Conservation (phyloP, 73 alveolate species). For the Paramecium primaurelia region DNA sequence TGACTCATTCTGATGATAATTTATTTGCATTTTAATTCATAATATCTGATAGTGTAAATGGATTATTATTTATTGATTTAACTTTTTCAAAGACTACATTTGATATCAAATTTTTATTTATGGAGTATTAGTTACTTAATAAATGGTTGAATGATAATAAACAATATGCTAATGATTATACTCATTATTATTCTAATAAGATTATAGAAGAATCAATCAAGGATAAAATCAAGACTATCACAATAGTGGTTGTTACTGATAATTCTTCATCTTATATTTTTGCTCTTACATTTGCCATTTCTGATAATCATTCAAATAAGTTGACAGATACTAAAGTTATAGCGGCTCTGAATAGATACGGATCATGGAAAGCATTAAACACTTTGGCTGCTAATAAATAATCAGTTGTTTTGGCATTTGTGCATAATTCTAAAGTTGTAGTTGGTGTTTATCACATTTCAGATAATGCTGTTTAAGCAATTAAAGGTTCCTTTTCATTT, state of each 20-base stretch:
- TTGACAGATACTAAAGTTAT: background rate
- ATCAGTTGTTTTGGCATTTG: background rate
- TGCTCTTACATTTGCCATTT: background rate
- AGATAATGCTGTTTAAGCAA: background rate
- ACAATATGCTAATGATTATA: background rate
- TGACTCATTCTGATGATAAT: background rate
- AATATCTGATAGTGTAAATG: background rate
- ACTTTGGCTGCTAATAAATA: background rate
- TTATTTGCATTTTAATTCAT: background rate
- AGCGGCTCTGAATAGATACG: background rate
- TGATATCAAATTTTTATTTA: background rate
- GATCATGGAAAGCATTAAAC: conserved; percentile 19
- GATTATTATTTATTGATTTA: background rate
- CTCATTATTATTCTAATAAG: background rate
- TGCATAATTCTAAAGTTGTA: background rate
- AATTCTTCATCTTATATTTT: background rate
- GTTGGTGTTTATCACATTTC: background rate
- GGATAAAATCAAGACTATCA: background rate
- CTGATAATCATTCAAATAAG: background rate
- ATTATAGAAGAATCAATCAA: background rate
- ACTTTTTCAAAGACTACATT: background rate
- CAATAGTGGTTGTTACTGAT: background rate
- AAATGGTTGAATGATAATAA: background rate
- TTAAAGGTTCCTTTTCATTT: background rate
- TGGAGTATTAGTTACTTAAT: background rate